A percentile compares a stretch with the other conserved stretches of the same genome.
Conservation (phyloP, 371 early-diverging fungal species). For the Mortierella sp. region DNA sequence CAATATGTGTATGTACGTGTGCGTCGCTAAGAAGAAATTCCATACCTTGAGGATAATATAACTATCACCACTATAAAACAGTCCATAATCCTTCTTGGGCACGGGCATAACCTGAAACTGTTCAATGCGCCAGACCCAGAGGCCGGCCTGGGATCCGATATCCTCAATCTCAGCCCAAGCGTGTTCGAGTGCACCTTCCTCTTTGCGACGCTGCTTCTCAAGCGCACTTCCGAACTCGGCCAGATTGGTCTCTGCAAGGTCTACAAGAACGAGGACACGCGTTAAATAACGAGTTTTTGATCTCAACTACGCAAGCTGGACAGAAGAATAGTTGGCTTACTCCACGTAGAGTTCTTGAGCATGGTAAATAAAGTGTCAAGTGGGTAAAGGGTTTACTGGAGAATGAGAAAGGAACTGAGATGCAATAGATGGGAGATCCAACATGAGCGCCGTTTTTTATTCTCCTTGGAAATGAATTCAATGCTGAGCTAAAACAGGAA, state of each 20-base stretch:
- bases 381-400: neutral
- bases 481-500: too few relatives aligned
- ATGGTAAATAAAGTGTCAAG: constrained; percentile 23
- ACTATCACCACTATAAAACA: constrained; percentile 84
- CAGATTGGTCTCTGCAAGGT: constrained; percentile 77
- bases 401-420: too few relatives aligned
- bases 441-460: too few relatives aligned
- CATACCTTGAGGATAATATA: constrained; percentile 82
- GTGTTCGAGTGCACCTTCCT: constrained; percentile 74
- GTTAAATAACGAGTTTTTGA: neutral
- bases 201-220: constrained; percentile 77
- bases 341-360: constrained; percentile 66
- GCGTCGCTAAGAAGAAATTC: neutral
- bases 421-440: too few relatives aligned
- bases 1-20: too few relatives aligned
- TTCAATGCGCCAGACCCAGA: constrained; percentile 87
- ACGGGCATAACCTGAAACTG: constrained; percentile 76
- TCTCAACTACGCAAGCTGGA: neutral
- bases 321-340: too few relatives aligned
- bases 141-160: constrained; percentile 58
- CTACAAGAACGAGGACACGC: constrained; percentile 39
- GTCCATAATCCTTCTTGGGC: constrained; percentile 73
- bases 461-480: too few relatives aligned
- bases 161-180: constrained; percentile 71
- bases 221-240: constrained; percentile 78